Base-by-base conservation (phyloP, 805 yeast genomes). In the Yamadazyma phyllophila region DNA sequence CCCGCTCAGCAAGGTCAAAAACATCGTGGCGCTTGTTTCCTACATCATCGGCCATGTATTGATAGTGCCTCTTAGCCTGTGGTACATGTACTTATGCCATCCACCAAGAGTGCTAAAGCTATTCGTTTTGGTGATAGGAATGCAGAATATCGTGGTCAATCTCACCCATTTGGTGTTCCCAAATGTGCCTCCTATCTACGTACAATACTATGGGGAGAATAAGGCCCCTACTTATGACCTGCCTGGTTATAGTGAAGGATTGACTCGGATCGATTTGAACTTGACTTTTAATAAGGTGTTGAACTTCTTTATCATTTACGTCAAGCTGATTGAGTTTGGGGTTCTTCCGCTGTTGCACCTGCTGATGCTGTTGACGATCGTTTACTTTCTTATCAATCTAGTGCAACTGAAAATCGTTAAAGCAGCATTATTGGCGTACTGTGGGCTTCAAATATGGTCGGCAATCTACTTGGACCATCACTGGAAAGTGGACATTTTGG, bases 121-220 rank as follows among this genome's bases (percentile, higher is more conserved):
- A 52, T 84, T 81, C 52, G 66, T 80, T 1, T 54, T 74, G n/a
- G 72, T 80, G 0, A 52, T 83, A 36, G 89, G 90, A 1, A 42
- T 71, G 9, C 88, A 82, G 58, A 83, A 82, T 53, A 70, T 82
- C 10, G 61, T 70, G 1, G 85, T 87, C 17, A 82, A 82, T 0
- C 33, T 73, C 32, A 83, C 88, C 2, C 88, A 83, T 59, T 57
- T 84, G 31, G 39, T 73, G 5, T 69, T 82, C 59, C 91, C 91
- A 20, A 82, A 80, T 58, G 86, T 88, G 1, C 86, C 90, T 0
- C 90, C 90, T 2, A 81, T 88, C 83, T 84, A 82, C 59, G 77
- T 81, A 39, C 82, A 78, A 56, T 49, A 80, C 49, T 74, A 83
- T 52, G 87, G 88, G 3, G 73, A 75, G 16, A 76, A 79, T 50